These are phyloP conservation scores for Aspergillus brunneoviolaceus DNA, from an alignment of 2,329 filamentous ascomycete genomes.

Conservation along the genomic window DNA sequence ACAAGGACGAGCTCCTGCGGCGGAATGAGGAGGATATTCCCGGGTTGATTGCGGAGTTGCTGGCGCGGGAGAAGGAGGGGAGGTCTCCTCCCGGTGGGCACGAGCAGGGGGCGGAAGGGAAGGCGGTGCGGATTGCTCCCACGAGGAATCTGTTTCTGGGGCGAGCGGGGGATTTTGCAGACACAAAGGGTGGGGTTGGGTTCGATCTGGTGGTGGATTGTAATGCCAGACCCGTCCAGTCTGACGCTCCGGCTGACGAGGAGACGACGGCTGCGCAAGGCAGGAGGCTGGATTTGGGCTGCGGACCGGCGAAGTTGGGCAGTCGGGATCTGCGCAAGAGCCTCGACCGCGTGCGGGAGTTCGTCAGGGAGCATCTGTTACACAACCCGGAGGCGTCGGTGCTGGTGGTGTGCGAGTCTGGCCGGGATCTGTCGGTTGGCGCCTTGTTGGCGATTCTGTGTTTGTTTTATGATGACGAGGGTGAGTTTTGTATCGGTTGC, in stretches of 20 bases:
- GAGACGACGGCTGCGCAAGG: slow-evolving; percentile 31
- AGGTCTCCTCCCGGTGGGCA: background rate
- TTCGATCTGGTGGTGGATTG: slow-evolving; percentile 48
- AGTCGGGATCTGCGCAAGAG: slow-evolving; percentile 78
- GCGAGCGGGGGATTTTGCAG: slow-evolving; percentile 24
- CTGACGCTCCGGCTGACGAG: background rate
- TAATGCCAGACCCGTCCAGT: slow-evolving; percentile 28
- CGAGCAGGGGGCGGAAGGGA: slow-evolving; percentile 12
- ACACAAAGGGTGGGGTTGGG: slow-evolving; percentile 41
- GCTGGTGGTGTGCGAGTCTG: slow-evolving; percentile 71
- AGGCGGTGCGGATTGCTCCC: slow-evolving; percentile 38
- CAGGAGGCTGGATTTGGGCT: slow-evolving; percentile 56
- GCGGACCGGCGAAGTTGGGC: slow-evolving; percentile 72
- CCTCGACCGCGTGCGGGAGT: slow-evolving; percentile 62
- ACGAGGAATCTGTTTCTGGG: slow-evolving; percentile 35
- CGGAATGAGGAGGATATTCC: slow-evolving; percentile 66
- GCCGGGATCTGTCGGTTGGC: slow-evolving; percentile 78
- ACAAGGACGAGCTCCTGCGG: slow-evolving; percentile 60
- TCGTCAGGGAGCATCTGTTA: slow-evolving; percentile 46
- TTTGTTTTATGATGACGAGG: slow-evolving; percentile 66
- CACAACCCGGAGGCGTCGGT: slow-evolving; percentile 35
- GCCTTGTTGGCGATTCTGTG: slow-evolving; percentile 75
- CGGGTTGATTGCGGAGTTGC: slow-evolving; percentile 48
- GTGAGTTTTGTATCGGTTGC: slow-evolving; percentile 35
- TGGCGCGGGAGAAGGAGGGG: slow-evolving; percentile 27